These are phyloP conservation scores for Marchantia polymorpha DNA, from an alignment of 225 moss, liverwort and hornwort species.

Conservation along the genomic window DNA sequence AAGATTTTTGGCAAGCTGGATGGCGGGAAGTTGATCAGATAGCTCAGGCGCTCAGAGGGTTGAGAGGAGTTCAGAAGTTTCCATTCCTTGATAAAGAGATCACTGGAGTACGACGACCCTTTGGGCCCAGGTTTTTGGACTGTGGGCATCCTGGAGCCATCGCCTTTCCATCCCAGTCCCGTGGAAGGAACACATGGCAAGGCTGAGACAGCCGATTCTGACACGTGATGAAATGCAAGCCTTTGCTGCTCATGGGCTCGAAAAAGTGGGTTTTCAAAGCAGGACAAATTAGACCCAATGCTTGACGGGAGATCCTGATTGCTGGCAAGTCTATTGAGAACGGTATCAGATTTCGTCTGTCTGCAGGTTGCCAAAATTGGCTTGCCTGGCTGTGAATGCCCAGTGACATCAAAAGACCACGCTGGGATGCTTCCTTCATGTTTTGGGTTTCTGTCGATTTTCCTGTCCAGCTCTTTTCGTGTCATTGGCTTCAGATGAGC, in stretches of 20 bases:
- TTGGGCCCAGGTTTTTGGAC: background rate
- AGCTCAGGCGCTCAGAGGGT: constrained; percentile 32
- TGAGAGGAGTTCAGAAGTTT: constrained; percentile 38
- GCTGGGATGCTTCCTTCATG: constrained; percentile 41
- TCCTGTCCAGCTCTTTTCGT: constrained; percentile 31
- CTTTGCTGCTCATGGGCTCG: constrained; percentile 15
- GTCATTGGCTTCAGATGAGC: constrained; percentile 79
- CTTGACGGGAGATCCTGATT: background rate
- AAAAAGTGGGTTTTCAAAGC: constrained; percentile 17
- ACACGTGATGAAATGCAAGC: background rate
- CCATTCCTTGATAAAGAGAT: constrained; percentile 57
- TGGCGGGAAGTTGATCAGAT: constrained; percentile 45
- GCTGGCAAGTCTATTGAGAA: too few relatives aligned
- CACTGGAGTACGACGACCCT: constrained; percentile 31
- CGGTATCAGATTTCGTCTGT: background rate
- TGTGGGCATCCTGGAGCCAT: background rate
- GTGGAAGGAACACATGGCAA: background rate
- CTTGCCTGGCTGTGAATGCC: constrained; percentile 3
- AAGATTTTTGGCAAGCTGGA: constrained; percentile 43
- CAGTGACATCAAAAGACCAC: constrained; percentile 64
- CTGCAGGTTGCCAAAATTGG: background rate
- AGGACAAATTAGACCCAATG: constrained; percentile 11
- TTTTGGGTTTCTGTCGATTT: constrained; percentile 18
- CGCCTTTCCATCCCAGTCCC: too few relatives aligned
- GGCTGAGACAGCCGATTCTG: background rate